Evolutionary conservation across 305 asterid species (phyloP).

Genomic region (Solanum hybrid): DNA sequence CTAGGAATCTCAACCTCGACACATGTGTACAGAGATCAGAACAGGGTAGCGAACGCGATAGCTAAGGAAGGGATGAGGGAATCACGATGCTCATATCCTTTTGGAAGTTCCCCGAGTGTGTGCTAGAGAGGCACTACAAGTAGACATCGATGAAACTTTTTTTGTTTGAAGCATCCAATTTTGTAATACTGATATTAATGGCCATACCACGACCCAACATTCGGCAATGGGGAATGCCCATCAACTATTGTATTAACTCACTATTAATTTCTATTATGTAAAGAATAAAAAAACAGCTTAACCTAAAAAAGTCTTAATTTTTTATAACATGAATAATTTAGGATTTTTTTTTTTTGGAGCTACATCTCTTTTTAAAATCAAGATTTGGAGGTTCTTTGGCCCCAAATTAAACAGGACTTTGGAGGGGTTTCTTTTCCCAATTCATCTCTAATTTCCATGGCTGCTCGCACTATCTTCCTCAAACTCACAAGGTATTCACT

Average conservation of each 20-base stretch:
- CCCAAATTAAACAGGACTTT: neutral
- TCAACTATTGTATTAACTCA: neutral
- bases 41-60: neutral
- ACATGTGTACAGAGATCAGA: neutral
- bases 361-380: neutral
- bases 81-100: neutral
- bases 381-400: neutral
- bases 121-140: neutral
- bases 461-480: conserved; percentile 50
- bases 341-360: neutral
- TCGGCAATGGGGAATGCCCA: neutral
- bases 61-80: neutral
- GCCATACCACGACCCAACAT: neutral
- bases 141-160: neutral
- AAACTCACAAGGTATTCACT: conserved; percentile 42
- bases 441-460: conserved; percentile 26
- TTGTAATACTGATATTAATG: neutral
- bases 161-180: neutral
- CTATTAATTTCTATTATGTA: neutral
- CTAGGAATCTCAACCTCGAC: neutral
- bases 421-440: neutral
- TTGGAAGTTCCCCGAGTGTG: neutral
- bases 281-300: neutral
- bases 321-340: neutral
- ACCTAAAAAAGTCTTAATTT: neutral